Evolutionary conservation across 2,329 filamentous ascomycete genomes (phyloP), one percentile per base, ranked within the genome.

Genomic region (Microdochium bolleyi): DNA sequence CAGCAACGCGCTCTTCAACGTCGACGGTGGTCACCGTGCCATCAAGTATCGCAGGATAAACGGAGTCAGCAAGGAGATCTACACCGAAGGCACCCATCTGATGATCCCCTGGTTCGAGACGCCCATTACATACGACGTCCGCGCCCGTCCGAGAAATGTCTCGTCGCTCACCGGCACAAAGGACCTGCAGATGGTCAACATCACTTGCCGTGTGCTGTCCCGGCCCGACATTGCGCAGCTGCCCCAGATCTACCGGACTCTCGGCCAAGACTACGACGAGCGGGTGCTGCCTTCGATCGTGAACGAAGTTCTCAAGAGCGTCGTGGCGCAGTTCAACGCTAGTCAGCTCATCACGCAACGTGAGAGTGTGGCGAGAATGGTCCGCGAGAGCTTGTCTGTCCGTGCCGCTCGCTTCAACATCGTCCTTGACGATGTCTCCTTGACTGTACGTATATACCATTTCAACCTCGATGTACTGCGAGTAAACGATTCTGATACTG

Each of bases 101-200:
- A 84, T 87, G 62, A 85, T 99, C 60, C 94, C 94, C 50, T 99
- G 94, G 94, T 87, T 99, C 73, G 94, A 99, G 75, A 96, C 92
- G 3, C 91, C 94, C 51, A 84, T 99, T 70, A 86, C 92, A 63
- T 99, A 97, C 78, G 92, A 99, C 71, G 94, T 99, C 62, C 92
- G 94, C 74, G 94, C 94, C 55, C 96, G 92, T 79, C 94, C 94
- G 64, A 86, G 94, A 69, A 96, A 95, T 67, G 92, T 99, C 63
- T 88, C 94, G 60, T 97, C 94, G 60, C 83, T 99, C 60, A 99
- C 94, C 55, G 94, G 94, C 62, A 99, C 94, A 67, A 99, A 99
- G 80, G 94, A 99, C 74, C 77, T 99, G 73, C 94, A 99, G 78
- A 99, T 99, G 94, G 94, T 97, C 68, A 99, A 99, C 82, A 97